Conservation (phyloP, 441 rosid species). For the Omphalea diandra region DNA sequence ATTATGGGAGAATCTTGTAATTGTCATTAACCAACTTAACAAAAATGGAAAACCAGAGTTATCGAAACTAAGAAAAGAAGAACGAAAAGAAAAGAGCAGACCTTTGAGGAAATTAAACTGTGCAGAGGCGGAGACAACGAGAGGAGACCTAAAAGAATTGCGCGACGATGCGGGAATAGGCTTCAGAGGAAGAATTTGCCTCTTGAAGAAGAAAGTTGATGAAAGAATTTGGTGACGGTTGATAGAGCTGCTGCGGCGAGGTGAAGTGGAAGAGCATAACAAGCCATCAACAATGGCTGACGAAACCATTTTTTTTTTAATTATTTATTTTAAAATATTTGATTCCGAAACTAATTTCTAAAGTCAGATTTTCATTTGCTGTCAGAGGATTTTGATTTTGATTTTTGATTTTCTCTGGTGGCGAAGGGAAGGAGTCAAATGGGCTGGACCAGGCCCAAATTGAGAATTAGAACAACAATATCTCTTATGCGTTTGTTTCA, state of each 20-base stretch:
- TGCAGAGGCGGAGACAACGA: constrained; percentile 43
- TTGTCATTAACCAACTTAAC: no score
- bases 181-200: constrained; percentile 25
- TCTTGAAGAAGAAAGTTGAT: constrained; percentile 30
- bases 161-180: no score
- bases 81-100: constrained; percentile 20
- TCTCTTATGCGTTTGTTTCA: no score
- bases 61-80: background rate
- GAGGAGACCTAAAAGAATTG: constrained; percentile 32
- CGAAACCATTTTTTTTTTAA: constrained; percentile 29
- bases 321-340: no score
- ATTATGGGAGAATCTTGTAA: background rate
- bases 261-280: constrained; percentile 26
- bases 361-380: no score
- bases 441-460: no score
- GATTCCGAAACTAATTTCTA: no score
- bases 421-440: no score
- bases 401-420: no score
- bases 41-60: background rate
- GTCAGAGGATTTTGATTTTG: no score
- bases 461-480: no score
- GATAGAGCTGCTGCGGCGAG: no score
- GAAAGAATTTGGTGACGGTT: constrained; percentile 34
- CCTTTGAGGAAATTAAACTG: constrained; percentile 68
- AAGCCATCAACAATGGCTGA: constrained; percentile 24